These are phyloP conservation scores for Malania oleifera DNA, from an alignment of 164 flowering plant species.

Conservation along the genomic window DNA sequence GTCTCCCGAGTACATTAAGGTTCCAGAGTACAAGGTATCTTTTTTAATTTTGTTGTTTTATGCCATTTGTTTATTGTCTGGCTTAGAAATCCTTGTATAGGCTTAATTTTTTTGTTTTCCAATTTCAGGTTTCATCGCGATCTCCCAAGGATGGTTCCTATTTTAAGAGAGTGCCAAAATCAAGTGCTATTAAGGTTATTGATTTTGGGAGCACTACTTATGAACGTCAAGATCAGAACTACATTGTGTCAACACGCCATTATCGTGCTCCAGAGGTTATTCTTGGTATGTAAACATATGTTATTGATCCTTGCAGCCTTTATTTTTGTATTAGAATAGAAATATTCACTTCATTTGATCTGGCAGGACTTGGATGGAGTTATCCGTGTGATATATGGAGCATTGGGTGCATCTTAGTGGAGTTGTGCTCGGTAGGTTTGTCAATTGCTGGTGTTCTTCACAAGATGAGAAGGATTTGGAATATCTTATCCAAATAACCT, in stretches of 20 bases:
- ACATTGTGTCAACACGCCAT: conserved; percentile 77
- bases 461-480: too few relatives aligned
- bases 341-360: not conserved
- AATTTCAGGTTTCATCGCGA: conserved; percentile 52
- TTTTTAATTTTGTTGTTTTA: not conserved
- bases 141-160: conserved; percentile 51
- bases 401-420: conserved; percentile 74
- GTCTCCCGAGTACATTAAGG: conserved; percentile 66
- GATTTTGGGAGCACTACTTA: conserved; percentile 89
- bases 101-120: not conserved
- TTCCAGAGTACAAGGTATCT: conserved; percentile 87
- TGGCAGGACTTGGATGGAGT: conserved; percentile 79
- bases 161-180: conserved; percentile 57
- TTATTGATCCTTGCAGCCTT: not conserved
- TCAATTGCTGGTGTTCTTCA: not conserved
- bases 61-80: not conserved
- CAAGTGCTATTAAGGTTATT: conserved; percentile 81
- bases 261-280: conserved; percentile 91
- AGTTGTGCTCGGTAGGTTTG: conserved; percentile 62
- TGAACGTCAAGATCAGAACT: conserved; percentile 61
- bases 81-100: not conserved
- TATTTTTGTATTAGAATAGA: not conserved
- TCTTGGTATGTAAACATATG: conserved; percentile 39
- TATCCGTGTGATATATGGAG: conserved; percentile 88
- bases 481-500: too few relatives aligned